A percentile compares a stretch with the other conserved stretches of the same genome.
Evolutionary conservation across 495 filamentous ascomycete genomes (phyloP).

Genomic region (Trichoderma gamsii): DNA sequence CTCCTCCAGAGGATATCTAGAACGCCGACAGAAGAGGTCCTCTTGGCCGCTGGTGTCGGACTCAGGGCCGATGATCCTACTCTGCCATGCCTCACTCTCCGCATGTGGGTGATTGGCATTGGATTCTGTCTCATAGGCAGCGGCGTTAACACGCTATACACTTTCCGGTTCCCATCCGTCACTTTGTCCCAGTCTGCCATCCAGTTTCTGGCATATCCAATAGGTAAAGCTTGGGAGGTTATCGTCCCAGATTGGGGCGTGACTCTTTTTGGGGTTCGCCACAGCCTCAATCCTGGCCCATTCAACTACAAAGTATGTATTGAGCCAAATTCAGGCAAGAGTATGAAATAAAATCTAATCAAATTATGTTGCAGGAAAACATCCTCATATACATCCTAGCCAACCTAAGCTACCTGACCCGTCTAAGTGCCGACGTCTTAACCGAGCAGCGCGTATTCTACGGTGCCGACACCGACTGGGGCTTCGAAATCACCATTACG

Average conservation of each 20-base stretch:
- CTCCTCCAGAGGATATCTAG: not conserved
- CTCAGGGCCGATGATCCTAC: constrained; percentile 14
- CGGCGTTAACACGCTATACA: not conserved
- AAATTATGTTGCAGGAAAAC: constrained; percentile 19
- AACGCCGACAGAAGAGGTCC: not conserved
- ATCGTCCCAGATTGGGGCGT: constrained; percentile 6
- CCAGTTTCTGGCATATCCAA: constrained; percentile 15
- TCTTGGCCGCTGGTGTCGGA: not conserved
- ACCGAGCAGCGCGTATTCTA: not conserved
- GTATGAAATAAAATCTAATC: no score
- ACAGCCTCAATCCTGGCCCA: constrained; percentile 24
- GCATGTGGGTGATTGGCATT: constrained; percentile 16
- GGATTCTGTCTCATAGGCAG: constrained; percentile 15
- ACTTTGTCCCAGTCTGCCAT: not conserved
- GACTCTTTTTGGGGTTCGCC: constrained; percentile 3
- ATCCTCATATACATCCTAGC: constrained; percentile 22
- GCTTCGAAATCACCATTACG: constrained; percentile 22
- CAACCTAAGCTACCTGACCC: not conserved
- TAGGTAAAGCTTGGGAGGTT: constrained; percentile 15
- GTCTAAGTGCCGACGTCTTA: constrained; percentile 1
- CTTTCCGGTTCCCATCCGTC: not conserved
- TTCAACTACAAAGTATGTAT: constrained; percentile 25
- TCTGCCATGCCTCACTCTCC: constrained; percentile 12
- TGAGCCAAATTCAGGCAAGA: no score
- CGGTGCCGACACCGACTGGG: not conserved